Evolutionary conservation across 495 filamentous ascomycete genomes (phyloP), one percentile per base, ranked within the genome.

Genomic region (Pseudomonodictys pantanalensis): DNA sequence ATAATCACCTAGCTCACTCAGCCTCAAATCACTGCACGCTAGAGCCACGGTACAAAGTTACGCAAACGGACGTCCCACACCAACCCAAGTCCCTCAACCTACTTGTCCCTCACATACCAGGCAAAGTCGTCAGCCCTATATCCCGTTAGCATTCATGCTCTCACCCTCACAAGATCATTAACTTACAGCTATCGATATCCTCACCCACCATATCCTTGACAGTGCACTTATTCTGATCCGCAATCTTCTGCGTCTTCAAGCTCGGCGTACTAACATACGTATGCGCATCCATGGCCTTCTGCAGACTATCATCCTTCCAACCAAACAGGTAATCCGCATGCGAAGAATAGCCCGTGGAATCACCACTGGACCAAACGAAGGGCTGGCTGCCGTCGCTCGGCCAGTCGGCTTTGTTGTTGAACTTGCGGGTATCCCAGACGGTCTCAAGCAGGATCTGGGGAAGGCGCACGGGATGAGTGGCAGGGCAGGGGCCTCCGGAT

Each of bases 221-320:
- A 50, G 18, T 28, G 25, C 46, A 50, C 23, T 26, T 32, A 28
- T 50, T 50, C 46, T 30, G 26, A 12, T 6, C 22, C 9, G 46
- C 46, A 6, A 28, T 23, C 8, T 32, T 50, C 46, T 50, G 46
- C 10, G 18, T 28, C 46, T 32, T 50, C 22, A 50, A 18, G 6
- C 10, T 12, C 41, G 12, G 12, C 8, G 8, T 7, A 23, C 28
- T 50, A 8, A 30, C 70, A 77, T 1, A 73, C 24, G 8, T 8
- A 15, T 7, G 32, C 8, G 8, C 15, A 15, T 35, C 32, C 32
- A 35, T 35, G 32, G 32, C 32, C 8, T 15, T 7, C 15, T 35
- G 32, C 15, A 35, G 32, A 15, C 8, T 15, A 35, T 35, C 32
- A 15, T 15, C 32, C 15, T 35, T 7, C 32, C 32, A 35, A 15